Percentiles rank a stretch among this genome's conserved stretches.
These are phyloP conservation scores for Amyloporia xantha DNA, from an alignment of 768 basidiomycete genomes.

Conservation along the genomic window DNA sequence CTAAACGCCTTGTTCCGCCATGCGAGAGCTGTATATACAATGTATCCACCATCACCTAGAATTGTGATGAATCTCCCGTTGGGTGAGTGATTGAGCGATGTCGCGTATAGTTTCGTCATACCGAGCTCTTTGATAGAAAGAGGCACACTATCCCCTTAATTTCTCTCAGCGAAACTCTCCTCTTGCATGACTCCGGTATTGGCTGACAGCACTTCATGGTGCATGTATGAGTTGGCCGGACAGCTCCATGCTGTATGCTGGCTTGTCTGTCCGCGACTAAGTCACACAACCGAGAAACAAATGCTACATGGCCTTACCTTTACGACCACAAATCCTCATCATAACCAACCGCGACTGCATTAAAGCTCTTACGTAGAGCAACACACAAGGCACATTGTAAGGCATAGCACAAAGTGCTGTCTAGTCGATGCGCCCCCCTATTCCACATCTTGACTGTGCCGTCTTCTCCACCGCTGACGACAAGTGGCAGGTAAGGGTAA, in stretches of 20 bases:
- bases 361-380: constrained; percentile 71
- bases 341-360: constrained; percentile 93
- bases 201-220: constrained; percentile 85
- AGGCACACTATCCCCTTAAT: constrained; percentile 76
- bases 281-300: neutral
- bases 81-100: constrained; percentile 80
- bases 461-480: constrained; percentile 92
- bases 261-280: constrained; percentile 59
- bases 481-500: constrained; percentile 91
- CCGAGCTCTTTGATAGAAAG: constrained; percentile 86
- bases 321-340: constrained; percentile 95
- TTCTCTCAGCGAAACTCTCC: constrained; percentile 63
- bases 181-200: constrained; percentile 61
- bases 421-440: constrained; percentile 88
- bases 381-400: constrained; percentile 96
- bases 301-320: constrained; percentile 45
- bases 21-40: constrained; percentile 95
- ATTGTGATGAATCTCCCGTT: constrained; percentile 98
- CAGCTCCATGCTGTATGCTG: constrained; percentile 90
- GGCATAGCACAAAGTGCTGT: constrained; percentile 93
- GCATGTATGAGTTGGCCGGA: constrained; percentile 95
- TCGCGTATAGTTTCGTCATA: constrained; percentile 89
- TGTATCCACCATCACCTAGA: constrained; percentile 96
- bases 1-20: constrained; percentile 99
- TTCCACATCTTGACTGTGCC: constrained; percentile 99